Evolutionary conservation across 2,329 filamentous ascomycete genomes (phyloP).

Genomic region (Apiospora pterosperma): DNA sequence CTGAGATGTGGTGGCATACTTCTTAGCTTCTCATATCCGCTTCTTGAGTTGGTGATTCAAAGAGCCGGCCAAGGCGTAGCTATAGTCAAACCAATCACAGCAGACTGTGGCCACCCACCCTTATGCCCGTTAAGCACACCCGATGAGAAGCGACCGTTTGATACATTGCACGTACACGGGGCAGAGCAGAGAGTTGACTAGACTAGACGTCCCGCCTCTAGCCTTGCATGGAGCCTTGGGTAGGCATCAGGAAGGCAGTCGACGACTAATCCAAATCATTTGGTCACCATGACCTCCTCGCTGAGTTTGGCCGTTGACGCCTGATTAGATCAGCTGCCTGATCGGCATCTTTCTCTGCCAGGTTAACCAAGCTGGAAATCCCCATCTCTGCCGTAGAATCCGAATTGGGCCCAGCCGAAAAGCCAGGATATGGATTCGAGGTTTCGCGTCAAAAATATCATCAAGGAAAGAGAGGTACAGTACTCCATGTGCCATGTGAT

Average conservation of each 20-base stretch:
- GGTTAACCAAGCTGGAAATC: background rate
- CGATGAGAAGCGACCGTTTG: background rate
- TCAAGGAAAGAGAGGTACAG: background rate
- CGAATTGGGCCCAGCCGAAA: background rate
- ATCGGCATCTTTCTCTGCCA: background rate
- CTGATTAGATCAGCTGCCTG: background rate
- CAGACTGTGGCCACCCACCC: background rate
- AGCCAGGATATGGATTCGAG: background rate
- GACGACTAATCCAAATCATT: background rate
- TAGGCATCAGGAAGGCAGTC: background rate
- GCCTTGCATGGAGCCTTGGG: background rate
- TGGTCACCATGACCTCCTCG: background rate
- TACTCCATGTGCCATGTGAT: background rate
- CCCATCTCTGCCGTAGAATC: background rate
- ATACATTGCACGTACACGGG: background rate
- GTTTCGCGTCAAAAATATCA: background rate
- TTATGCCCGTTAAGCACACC: background rate
- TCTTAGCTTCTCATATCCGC: background rate
- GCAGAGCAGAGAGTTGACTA: background rate
- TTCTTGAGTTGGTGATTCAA: background rate
- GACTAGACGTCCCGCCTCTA: background rate
- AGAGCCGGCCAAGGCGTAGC: background rate
- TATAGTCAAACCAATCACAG: background rate
- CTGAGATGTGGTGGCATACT: background rate
- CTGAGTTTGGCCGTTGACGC: background rate